Conservation (phyloP, 371 early-diverging fungal genomes). For the Apophysomyces sp. region DNA sequence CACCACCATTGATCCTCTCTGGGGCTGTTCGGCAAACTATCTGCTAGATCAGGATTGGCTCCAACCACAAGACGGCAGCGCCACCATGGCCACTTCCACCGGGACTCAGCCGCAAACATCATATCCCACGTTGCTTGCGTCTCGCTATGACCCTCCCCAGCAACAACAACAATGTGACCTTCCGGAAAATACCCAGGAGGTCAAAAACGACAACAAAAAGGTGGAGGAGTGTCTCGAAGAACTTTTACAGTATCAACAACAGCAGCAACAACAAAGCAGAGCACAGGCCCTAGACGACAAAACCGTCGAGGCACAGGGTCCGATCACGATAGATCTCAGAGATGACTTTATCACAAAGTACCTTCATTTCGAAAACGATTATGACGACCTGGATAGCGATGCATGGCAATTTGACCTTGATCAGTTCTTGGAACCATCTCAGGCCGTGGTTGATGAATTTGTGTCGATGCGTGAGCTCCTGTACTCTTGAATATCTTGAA, state of each 20-base stretch:
- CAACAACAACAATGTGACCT: not conserved
- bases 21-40: not conserved
- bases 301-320: constrained; percentile 1
- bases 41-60: not conserved
- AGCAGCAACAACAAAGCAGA: constrained; percentile 7
- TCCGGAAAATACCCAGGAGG: not conserved
- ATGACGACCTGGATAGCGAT: constrained; percentile 4
- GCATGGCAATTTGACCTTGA: constrained; percentile 1
- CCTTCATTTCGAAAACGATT: constrained; percentile 20
- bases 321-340: constrained; percentile 22
- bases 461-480: constrained; percentile 31
- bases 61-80: not conserved
- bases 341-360: constrained; percentile 24
- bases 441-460: constrained; percentile 6
- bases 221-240: constrained; percentile 14
- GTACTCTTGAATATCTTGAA: constrained; percentile 19
- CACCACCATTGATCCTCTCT: not conserved
- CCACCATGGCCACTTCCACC: not conserved
- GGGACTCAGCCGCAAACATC: constrained; percentile 6
- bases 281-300: not conserved
- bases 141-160: constrained; percentile 15
- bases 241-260: constrained; percentile 9
- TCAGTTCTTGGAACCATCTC: not conserved
- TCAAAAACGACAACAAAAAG: not conserved
- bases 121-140: constrained; percentile 20